These are phyloP conservation scores for Lindgomyces ingoldianus DNA, from an alignment of 495 filamentous ascomycete species.

Conservation along the genomic window DNA sequence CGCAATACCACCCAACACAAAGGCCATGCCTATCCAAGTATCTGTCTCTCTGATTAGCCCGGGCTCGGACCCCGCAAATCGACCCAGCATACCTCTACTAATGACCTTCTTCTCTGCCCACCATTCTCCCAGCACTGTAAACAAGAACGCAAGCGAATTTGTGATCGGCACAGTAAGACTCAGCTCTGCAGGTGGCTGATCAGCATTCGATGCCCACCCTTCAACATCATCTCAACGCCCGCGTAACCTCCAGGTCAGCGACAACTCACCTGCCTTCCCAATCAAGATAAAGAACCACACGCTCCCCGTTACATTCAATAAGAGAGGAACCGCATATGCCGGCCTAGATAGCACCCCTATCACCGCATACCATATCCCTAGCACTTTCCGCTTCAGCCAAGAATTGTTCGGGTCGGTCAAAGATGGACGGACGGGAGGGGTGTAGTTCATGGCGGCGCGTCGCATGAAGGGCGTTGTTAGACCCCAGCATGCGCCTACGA, in stretches of 20 bases:
- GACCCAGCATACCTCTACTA: conserved; percentile 63
- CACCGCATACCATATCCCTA: conserved; percentile 67
- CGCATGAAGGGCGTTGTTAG: conserved; percentile 76
- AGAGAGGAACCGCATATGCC: conserved; percentile 78
- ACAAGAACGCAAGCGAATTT: conserved; percentile 91
- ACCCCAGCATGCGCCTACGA: conserved; percentile 88
- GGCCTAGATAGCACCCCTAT: conserved; percentile 77
- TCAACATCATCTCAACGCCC: too few relatives aligned
- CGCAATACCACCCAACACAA: conserved; percentile 81
- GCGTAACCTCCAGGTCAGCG: not conserved
- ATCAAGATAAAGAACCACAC: conserved; percentile 97
- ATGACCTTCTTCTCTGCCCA: conserved; percentile 90
- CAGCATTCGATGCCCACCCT: conserved; percentile 1
- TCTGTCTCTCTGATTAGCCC: conserved; percentile 50
- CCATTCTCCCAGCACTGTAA: conserved; percentile 95
- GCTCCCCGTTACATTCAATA: conserved; percentile 90
- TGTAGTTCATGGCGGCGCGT: conserved; percentile 61
- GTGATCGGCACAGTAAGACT: conserved; percentile 93
- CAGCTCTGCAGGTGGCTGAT: conserved; percentile 63
- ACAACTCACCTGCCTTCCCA: conserved; percentile 77
- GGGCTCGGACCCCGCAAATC: too few relatives aligned
- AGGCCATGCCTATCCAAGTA: conserved; percentile 84
- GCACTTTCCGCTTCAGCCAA: conserved; percentile 58
- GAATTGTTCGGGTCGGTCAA: conserved; percentile 51
- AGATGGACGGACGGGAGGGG: conserved; percentile 54